Percentiles rank a stretch among this genome's conserved stretches.
Evolutionary conservation across 73 alveolate genomes (phyloP).

Genomic region (Paramecium tetraurelia): DNA sequence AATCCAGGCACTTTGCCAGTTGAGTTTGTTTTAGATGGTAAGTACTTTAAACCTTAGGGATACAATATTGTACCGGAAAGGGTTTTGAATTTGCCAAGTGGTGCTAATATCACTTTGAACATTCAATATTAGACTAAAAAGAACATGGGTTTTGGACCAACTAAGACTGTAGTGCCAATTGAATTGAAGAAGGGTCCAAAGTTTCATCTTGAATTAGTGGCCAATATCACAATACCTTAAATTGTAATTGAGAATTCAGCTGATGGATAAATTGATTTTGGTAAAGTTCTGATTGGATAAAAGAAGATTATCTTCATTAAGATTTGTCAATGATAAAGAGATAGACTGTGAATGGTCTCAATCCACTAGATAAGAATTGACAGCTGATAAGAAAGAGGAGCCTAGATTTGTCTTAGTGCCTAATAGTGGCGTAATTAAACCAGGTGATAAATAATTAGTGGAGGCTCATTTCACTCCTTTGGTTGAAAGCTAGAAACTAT

Average conservation of each 20-base stretch:
- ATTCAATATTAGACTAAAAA: slow-evolving; percentile 81
- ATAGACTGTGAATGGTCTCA: slow-evolving; percentile 97
- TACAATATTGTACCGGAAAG: slow-evolving; percentile 83
- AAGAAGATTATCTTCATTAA: slow-evolving; percentile 89
- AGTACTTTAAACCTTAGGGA: slow-evolving; percentile 72
- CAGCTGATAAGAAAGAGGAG: slow-evolving; percentile 56
- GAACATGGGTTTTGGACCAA: slow-evolving; percentile 93
- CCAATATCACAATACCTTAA: slow-evolving; percentile 94
- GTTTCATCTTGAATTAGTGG: slow-evolving; percentile 87
- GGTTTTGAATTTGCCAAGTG: slow-evolving; percentile 72
- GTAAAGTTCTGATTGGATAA: slow-evolving; percentile 93
- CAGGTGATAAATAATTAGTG: slow-evolving; percentile 91
- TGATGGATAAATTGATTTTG: slow-evolving; percentile 94
- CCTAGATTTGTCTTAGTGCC: slow-evolving; percentile 82
- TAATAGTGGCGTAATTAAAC: slow-evolving; percentile 88
- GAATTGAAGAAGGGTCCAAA: slow-evolving; percentile 95
- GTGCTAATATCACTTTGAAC: slow-evolving; percentile 65
- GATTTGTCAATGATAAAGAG: slow-evolving; percentile 94
- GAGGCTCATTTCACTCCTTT: slow-evolving; percentile 94
- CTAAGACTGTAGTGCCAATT: slow-evolving; percentile 84
- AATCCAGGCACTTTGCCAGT: slow-evolving; percentile 77
- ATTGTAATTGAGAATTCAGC: slow-evolving; percentile 46
- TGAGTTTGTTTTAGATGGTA: slow-evolving; percentile 74
- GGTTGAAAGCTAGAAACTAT: slow-evolving; percentile 83
- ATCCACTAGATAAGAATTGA: slow-evolving; percentile 74